Percentiles rank a stretch among this genome's conserved stretches.
Conservation (phyloP, 345 rosid species). For the Euphorbia tirucalli region DNA sequence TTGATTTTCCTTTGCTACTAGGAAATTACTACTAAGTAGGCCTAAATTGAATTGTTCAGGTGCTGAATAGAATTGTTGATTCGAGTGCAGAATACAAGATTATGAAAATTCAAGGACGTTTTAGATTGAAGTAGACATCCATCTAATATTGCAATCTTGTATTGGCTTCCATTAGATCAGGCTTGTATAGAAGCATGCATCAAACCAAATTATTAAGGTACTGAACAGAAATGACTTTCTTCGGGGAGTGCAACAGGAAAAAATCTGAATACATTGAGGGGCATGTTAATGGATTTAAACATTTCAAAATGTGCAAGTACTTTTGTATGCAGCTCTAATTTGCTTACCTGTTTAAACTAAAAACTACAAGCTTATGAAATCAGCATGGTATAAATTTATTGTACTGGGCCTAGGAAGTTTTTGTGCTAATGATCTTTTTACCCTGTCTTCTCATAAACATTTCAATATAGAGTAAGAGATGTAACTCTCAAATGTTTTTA, state of each 20-base stretch:
- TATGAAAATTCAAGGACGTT: neutral
- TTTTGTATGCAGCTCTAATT: neutral
- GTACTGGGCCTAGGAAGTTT: neutral
- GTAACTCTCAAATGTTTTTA: neutral
- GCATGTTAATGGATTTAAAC: neutral
- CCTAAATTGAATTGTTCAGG: neutral
- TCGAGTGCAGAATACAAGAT: neutral
- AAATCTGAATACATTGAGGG: neutral
- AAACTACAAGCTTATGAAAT: neutral
- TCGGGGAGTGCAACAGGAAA: neutral
- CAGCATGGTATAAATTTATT: neutral
- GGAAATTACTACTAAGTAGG: too few species aligned
- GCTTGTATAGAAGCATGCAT: neutral
- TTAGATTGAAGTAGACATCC: neutral
- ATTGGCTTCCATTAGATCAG: neutral
- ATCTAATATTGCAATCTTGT: neutral
- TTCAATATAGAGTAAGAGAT: neutral
- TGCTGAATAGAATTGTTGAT: neutral
- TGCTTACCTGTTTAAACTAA: neutral
- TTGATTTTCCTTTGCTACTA: neutral
- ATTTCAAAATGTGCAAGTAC: neutral
- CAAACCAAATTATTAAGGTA: neutral
- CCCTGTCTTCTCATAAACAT: conserved; percentile 2
- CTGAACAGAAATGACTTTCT: neutral
- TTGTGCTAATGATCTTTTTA: neutral